Percentiles rank a stretch among this genome's conserved stretches.
These are phyloP conservation scores for Aureobasidium sp. DNA, from an alignment of 2,329 filamentous ascomycete species.

Conservation along the genomic window DNA sequence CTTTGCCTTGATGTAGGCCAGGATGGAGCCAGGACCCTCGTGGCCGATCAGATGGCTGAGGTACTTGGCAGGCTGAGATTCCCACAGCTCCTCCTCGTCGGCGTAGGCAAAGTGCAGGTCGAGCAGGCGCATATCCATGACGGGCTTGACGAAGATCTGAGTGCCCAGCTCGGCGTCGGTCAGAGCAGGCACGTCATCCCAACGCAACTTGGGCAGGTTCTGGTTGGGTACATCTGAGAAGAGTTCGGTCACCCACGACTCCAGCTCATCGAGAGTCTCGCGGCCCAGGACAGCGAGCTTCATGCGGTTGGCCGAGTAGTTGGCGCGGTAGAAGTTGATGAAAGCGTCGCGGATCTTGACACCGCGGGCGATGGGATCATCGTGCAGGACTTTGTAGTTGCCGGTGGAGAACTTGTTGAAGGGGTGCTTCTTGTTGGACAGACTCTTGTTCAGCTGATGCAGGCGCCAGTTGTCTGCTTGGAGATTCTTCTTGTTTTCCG, in stretches of 20 bases:
- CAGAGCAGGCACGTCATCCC: constrained; percentile 57
- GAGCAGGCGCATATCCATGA: constrained; percentile 77
- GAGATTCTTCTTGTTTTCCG: constrained; percentile 95
- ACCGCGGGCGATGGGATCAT: constrained; percentile 67
- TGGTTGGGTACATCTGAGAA: constrained; percentile 81
- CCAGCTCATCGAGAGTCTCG: constrained; percentile 72
- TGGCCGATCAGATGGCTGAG: constrained; percentile 86
- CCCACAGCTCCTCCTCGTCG: constrained; percentile 72
- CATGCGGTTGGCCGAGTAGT: constrained; percentile 92
- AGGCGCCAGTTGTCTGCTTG: constrained; percentile 85
- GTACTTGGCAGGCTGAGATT: constrained; percentile 77
- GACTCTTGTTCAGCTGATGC: constrained; percentile 77
- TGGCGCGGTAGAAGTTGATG: constrained; percentile 80
- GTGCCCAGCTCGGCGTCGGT: constrained; percentile 55
- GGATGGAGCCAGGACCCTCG: constrained; percentile 84
- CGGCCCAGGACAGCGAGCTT: constrained; percentile 81
- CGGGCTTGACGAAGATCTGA: constrained; percentile 81
- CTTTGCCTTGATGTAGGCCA: constrained; percentile 82
- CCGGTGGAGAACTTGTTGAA: constrained; percentile 90
- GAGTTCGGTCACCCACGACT: constrained; percentile 76
- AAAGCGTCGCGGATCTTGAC: constrained; percentile 86
- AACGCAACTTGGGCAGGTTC: constrained; percentile 60
- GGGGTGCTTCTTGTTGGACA: constrained; percentile 82
- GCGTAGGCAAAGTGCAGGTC: constrained; percentile 78
- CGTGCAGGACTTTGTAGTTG: constrained; percentile 78